Percentiles rank a stretch among this genome's conserved stretches.
These are phyloP conservation scores for Dictyostelium intermedium DNA, from an alignment of 78 protist species.

Conservation along the genomic window DNA sequence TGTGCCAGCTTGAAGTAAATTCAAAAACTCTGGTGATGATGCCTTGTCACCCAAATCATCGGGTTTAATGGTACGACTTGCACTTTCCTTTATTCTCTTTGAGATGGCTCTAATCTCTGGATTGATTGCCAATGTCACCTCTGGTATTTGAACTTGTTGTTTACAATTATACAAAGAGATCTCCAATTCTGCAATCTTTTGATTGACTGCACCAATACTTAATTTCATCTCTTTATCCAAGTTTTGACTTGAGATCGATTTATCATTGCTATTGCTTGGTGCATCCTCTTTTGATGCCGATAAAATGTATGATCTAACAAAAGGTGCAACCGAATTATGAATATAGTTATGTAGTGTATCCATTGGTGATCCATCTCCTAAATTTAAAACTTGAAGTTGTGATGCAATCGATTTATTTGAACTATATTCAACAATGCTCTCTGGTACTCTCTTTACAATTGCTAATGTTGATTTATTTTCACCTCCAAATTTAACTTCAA, in stretches of 20 bases:
- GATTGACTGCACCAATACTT: constrained; percentile 80
- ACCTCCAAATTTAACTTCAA: constrained; percentile 80
- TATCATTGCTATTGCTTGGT: neutral
- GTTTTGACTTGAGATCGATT: neutral
- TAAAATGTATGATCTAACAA: constrained; percentile 59
- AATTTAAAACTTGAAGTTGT: constrained; percentile 73
- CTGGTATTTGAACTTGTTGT: constrained; percentile 86
- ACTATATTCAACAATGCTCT: constrained; percentile 6
- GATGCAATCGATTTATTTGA: constrained; percentile 36
- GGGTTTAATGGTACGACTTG: constrained; percentile 27
- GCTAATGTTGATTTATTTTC: constrained; percentile 54
- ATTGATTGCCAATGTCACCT: constrained; percentile 62
- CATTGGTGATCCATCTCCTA: constrained; percentile 84
- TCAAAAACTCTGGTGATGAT: constrained; percentile 56
- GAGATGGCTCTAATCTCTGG: constrained; percentile 48
- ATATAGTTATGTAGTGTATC: constrained; percentile 85
- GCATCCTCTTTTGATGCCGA: neutral
- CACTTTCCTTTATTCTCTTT: neutral
- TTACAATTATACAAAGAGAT: constrained; percentile 81
- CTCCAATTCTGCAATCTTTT: constrained; percentile 85
- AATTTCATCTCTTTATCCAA: constrained; percentile 62
- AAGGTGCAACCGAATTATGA: constrained; percentile 88
- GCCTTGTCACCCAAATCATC: constrained; percentile 64
- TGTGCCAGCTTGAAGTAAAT: constrained; percentile 68
- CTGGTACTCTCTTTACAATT: constrained; percentile 73